Base-by-base conservation (phyloP, 2,329 filamentous ascomycete genomes). In the Epichloe elymi region DNA sequence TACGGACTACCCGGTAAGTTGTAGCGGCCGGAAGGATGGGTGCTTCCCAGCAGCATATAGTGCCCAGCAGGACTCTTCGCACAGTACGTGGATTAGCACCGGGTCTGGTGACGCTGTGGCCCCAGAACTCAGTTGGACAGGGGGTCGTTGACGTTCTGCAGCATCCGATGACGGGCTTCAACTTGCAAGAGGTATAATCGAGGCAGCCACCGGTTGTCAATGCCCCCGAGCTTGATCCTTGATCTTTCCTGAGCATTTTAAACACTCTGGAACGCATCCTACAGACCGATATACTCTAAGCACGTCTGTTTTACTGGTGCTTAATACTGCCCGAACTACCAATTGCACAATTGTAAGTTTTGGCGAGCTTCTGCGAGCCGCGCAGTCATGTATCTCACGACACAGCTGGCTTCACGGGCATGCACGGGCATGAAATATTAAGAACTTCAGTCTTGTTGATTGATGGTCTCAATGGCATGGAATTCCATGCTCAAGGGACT, bases 11-110 rank as follows among this genome's bases (percentile, higher is more conserved):
- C 15, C 15, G 19, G 47, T 26, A 23, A 26, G 17, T 17, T 43
- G 41, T 39, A 46, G 41, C 30, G 51, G 51, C 51, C 51, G 47
- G 39, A 48, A 50, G 48, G 48, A 26, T 15, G 42, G 52, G 35
- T 17, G 39, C 51, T 37, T 30, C 37, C 42, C 23, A 40, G 36
- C 39, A 26, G 14, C 4, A n/a, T 35, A 46, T 26, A 50, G 42
- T 46, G 50, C 19, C 11, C 10, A 7, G 14, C 3, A 10, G 4
- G 15, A 2, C 14, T 1, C 5, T 17, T 38, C 48, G 51, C 46
- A 56, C 54, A 39, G 54, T 54, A 46, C 36, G 50, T 45, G 53
- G 54, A 54, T 47, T 46, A 44, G 37, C 30, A 36, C 23, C 42
- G 42, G 46, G 51, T 41, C 43, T 52, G 52, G 50, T 54, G 52